Base-by-base conservation (phyloP, 2,329 filamentous ascomycete species). In the Tolypocladium sp. region DNA sequence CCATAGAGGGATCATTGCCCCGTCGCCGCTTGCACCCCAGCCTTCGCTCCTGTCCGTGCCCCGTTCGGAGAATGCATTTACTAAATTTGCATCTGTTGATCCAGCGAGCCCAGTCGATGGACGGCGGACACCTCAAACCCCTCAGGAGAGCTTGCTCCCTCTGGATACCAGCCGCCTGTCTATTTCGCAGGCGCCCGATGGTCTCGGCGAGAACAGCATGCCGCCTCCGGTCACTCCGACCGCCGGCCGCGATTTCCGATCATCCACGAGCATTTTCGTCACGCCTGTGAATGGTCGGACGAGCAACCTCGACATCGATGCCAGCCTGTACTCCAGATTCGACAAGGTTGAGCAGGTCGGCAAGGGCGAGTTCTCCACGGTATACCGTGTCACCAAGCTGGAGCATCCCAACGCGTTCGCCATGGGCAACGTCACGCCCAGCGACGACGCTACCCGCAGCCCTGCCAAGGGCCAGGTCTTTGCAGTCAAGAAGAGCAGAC, bases 401-500 rank as follows among this genome's bases (percentile, higher is more conserved):
- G 69, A 71, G 51, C 65, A 68, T 40, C 64, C 67, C 44, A 68
- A 67, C 62, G 66, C 73, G 42, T 69, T 74, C 64, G 66, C 74
- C 60, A 68, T 73, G 56, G 73, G 79, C 58, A 76, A 76, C 53
- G 73, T 73, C 61, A 82, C 80, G 1, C 77, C 82, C 1, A 77
- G 78, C 13, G 77, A 66, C 30, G 64, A 67, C 27, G 64, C 80
- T n/a, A 79, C 84, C 10, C 81, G 79, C 13, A 81, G 77, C 46
- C 77, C 82, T 9, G 68, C 81, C 27, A 78, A 81, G 38, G 79
- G 82, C 40, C 79, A 82, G 58, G 86, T 96, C 0, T 97, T 88
- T 78, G 93, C 93, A 2, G 92, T 99, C 58, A 99, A 99, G 79
- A 97, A 96, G 77, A 87, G 91, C 61, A 90, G 90, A 68, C 83